Percentiles rank a stretch among this genome's conserved stretches.
Evolutionary conservation across 225 moss, liverwort and hornwort species (phyloP).

Genomic region (Sphagnum tenellum): DNA sequence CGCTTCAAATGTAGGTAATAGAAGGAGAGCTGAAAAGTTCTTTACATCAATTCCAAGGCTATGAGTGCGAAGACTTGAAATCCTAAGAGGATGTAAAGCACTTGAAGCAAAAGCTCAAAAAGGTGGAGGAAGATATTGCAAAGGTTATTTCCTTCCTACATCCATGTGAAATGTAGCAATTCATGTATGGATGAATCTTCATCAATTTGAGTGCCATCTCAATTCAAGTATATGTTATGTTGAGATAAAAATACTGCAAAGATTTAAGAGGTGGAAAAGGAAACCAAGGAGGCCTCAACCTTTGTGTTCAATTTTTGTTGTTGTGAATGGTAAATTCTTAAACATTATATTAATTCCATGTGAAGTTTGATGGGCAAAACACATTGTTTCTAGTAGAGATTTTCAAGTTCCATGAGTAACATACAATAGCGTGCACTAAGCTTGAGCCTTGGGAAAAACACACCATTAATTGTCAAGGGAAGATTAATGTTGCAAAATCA

Average conservation of each 20-base stretch:
- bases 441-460: slow-evolving; percentile 95
- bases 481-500: slow-evolving; percentile 59
- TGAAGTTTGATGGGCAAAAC: background rate
- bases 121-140: slow-evolving; percentile 71
- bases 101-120: slow-evolving; percentile 84
- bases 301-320: too few relatives aligned
- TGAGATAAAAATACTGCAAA: slow-evolving; percentile 65
- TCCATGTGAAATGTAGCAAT: background rate
- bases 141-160: slow-evolving; percentile 40
- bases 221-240: too few relatives aligned
- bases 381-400: slow-evolving; percentile 46
- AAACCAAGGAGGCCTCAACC: slow-evolving; percentile 46
- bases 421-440: slow-evolving; percentile 52
- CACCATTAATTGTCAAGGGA: slow-evolving; percentile 77
- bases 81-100: slow-evolving; percentile 96
- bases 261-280: slow-evolving; percentile 65
- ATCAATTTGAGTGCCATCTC: too few relatives aligned
- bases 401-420: slow-evolving; percentile 58
- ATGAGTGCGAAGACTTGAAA: slow-evolving; percentile 89
- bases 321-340: too few relatives aligned
- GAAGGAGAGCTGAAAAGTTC: slow-evolving; percentile 74
- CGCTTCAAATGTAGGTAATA: slow-evolving; percentile 30
- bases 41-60: slow-evolving; percentile 73
- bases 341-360: background rate
- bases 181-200: too few relatives aligned